These are phyloP conservation scores for Bromus sterilis DNA, from an alignment of 176 grass and related monocot genomes.

Conservation along the genomic window DNA sequence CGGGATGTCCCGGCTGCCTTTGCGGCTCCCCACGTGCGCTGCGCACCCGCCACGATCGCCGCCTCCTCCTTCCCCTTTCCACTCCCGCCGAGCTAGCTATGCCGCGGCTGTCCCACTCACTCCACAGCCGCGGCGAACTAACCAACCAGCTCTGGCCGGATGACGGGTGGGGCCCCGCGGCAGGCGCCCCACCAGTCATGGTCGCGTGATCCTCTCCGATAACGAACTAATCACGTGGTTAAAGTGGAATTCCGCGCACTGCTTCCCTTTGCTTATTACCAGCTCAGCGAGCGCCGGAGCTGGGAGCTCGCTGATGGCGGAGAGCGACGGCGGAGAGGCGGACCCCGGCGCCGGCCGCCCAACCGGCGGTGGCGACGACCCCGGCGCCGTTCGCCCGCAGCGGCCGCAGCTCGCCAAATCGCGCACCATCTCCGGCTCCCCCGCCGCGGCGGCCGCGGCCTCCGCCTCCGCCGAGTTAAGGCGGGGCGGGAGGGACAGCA, in stretches of 20 bases:
- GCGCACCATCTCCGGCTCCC: slow-evolving; percentile 26
- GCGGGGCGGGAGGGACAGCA: not conserved
- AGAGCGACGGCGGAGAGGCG: slow-evolving; percentile 38
- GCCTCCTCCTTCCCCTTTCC: not conserved
- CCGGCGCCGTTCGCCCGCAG: slow-evolving; percentile 8
- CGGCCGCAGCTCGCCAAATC: slow-evolving; percentile 46
- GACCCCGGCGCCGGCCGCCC: not conserved
- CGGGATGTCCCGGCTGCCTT: not conserved
- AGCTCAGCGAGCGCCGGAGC: not conserved
- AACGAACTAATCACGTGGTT: slow-evolving; percentile 22
- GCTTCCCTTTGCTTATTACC: slow-evolving; percentile 15
- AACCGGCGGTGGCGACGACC: not conserved
- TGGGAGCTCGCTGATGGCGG: slow-evolving; percentile 36
- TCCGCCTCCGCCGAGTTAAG: not conserved
- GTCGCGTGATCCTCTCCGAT: not conserved
- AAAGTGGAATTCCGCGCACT: slow-evolving; percentile 11
- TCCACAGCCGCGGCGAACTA: not conserved
- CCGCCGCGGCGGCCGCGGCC: slow-evolving; percentile 2
- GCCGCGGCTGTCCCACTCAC: not conserved
- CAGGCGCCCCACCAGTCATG: not conserved
- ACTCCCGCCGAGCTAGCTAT: not conserved
- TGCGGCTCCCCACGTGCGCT: slow-evolving; percentile 17
- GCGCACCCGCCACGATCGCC: slow-evolving; percentile 22
- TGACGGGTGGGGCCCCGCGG: not conserved
- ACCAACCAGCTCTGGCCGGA: fast-evolving